Evolutionary conservation across 805 yeast genomes (phyloP).

Genomic region (Barnettozyma californica): DNA sequence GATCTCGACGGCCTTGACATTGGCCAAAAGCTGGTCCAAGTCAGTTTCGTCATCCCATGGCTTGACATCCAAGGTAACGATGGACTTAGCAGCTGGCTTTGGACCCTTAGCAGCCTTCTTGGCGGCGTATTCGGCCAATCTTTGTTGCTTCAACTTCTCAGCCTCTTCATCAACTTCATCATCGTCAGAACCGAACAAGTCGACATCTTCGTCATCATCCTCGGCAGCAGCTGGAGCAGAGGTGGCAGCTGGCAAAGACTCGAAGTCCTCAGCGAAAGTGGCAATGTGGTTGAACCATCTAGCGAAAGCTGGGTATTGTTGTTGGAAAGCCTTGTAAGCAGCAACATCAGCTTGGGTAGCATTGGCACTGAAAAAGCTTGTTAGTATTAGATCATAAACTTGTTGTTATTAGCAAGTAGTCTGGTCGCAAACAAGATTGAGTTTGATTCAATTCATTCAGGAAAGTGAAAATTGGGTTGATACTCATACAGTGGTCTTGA

Average conservation of each 20-base stretch:
- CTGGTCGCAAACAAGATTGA: neutral
- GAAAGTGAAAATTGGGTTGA: conserved; percentile 45
- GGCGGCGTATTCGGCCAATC: conserved; percentile 96
- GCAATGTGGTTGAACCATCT: conserved; percentile 99
- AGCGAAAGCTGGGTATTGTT: conserved; percentile 86
- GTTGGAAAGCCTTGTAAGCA: conserved; percentile 90
- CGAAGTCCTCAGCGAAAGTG: conserved; percentile 83
- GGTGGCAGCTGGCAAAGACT: conserved; percentile 70
- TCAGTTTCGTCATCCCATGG: conserved; percentile 99
- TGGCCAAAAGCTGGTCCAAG: conserved; percentile 79
- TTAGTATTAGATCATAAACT: conserved; percentile 12
- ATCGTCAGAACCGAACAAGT: conserved; percentile 84
- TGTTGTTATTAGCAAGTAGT: neutral
- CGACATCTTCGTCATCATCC: conserved; percentile 89
- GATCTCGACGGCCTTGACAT: conserved; percentile 76
- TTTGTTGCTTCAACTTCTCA: conserved; percentile 94
- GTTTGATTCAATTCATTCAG: conserved; percentile 23
- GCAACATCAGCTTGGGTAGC: conserved; percentile 96
- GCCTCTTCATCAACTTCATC: conserved; percentile 97
- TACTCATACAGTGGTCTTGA: conserved; percentile 95
- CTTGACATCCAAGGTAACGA: conserved; percentile 95
- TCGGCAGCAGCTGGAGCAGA: conserved; percentile 58
- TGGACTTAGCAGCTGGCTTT: conserved; percentile 97
- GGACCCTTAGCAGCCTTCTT: conserved; percentile 97
- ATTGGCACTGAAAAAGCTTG: conserved; percentile 48